Evolutionary conservation across 805 yeast species (phyloP).

Genomic region (Kodamaea neixiangensis): DNA sequence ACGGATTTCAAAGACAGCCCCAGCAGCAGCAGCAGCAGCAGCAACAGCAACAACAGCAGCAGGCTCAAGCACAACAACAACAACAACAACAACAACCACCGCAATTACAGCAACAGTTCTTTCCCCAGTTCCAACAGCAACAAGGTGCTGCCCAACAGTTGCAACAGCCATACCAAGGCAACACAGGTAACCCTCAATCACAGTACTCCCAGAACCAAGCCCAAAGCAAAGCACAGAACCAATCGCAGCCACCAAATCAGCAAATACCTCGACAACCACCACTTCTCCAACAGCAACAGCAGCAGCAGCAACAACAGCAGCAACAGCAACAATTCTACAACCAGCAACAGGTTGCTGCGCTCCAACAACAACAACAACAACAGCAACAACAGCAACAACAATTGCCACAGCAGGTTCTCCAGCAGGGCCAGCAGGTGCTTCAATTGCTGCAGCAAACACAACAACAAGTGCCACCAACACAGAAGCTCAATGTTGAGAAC

Average conservation of each 20-base stretch:
- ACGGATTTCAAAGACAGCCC: conserved; percentile 6
- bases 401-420: conserved; percentile 13
- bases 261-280: conserved; percentile 23
- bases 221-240: conserved; percentile 19
- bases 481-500: conserved; percentile 42
- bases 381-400: conserved; percentile 6
- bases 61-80: conserved; percentile 26
- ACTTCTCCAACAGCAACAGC: conserved; percentile 20
- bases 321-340: conserved; percentile 12
- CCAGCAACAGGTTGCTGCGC: conserved; percentile 15
- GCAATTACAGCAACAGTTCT: conserved; percentile 26
- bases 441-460: conserved; percentile 12
- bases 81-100: conserved; percentile 27
- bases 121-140: conserved; percentile 23
- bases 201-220: conserved; percentile 16
- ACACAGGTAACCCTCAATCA: conserved; percentile 14
- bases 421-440: conserved; percentile 12
- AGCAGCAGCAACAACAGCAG: conserved; percentile 11
- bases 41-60: conserved; percentile 28
- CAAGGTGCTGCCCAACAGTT: conserved; percentile 17
- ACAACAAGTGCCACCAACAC: conserved; percentile 20
- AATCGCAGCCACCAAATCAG: conserved; percentile 1
- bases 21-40: conserved; percentile 16
- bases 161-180: conserved; percentile 22
- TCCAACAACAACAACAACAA: conserved; percentile 13